Percentiles rank a stretch among this genome's conserved stretches.
phyloP scores from a whole-genome alignment of 352 stramenopile genomes.

The Globisporangium spiculum region DNA sequence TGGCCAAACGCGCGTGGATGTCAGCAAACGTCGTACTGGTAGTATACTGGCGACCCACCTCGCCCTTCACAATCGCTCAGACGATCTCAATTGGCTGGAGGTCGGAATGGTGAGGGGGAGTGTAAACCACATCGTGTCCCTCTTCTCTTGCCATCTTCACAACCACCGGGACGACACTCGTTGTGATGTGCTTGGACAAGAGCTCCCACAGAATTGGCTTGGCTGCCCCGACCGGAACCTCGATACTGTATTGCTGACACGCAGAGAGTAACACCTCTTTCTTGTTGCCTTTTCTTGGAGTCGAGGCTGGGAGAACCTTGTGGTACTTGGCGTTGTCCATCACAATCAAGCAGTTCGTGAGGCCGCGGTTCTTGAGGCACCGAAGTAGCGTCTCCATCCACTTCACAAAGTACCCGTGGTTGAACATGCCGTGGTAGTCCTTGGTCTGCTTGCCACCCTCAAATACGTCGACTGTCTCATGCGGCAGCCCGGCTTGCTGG shows the following conservation, averaged over 20 bases:
- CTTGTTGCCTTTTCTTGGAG: slow-evolving; percentile 10
- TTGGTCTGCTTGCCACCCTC: slow-evolving; percentile 22
- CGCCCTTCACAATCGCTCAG: slow-evolving; percentile 23
- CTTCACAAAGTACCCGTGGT: slow-evolving; percentile 13
- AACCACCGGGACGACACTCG: slow-evolving; percentile 9
- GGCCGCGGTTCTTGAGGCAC: neutral
- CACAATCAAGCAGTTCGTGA: slow-evolving; percentile 8
- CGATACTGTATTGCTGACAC: too few relatives aligned
- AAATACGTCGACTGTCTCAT: slow-evolving; percentile 40
- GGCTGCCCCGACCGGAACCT: too few relatives aligned
- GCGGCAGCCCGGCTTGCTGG: too few relatives aligned
- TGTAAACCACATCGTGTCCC: slow-evolving; percentile 19
- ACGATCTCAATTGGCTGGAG: slow-evolving; percentile 25
- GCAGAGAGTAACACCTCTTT: neutral
- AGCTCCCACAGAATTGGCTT: neutral
- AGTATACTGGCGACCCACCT: slow-evolving; percentile 18
- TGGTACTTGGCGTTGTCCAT: slow-evolving; percentile 3
- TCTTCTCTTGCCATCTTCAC: slow-evolving; percentile 9
- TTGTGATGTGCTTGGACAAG: slow-evolving; percentile 1
- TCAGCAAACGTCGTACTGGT: slow-evolving; percentile 15
- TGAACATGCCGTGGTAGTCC: slow-evolving; percentile 30
- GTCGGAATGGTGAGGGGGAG: slow-evolving; percentile 23
- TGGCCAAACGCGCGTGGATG: neutral
- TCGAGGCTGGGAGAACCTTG: neutral
- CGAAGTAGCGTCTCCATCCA: slow-evolving; percentile 14